Percentiles rank a stretch among this genome's conserved stretches.
Conservation (phyloP, 139 green algal species). For the Marvania coccoides region DNA sequence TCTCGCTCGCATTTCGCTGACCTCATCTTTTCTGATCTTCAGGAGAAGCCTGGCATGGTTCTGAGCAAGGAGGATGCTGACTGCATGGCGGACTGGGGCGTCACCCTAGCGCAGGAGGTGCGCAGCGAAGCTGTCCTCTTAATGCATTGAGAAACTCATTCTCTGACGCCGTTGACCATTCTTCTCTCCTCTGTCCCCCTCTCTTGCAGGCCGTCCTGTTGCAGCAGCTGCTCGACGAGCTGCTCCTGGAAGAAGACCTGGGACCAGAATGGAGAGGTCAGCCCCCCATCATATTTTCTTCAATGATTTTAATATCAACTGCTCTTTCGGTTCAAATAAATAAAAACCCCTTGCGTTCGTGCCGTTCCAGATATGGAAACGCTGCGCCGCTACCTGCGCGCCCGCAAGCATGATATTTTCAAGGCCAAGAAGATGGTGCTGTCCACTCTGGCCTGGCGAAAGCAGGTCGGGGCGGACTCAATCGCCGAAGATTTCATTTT, state of each 20-base stretch:
- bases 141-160: background rate
- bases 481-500: slow-evolving; percentile 80
- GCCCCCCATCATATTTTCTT: background rate
- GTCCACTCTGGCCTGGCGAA: slow-evolving; percentile 5
- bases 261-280: background rate
- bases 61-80: slow-evolving; percentile 8
- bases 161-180: background rate
- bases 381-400: slow-evolving; percentile 46
- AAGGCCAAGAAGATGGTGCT: slow-evolving; percentile 40
- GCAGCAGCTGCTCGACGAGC: slow-evolving; percentile 15
- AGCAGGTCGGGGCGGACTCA: slow-evolving; percentile 40
- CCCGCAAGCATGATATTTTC: slow-evolving; percentile 42
- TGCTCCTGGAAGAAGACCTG: slow-evolving; percentile 11
- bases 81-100: slow-evolving; percentile 10
- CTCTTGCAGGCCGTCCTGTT: slow-evolving; percentile 4
- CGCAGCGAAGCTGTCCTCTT: background rate
- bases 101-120: slow-evolving; percentile 14
- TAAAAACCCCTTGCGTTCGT: background rate
- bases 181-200: background rate
- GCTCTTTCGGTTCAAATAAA: no score
- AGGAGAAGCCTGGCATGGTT: no score
- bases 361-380: slow-evolving; percentile 21
- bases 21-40: no score
- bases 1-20: no score
- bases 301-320: background rate